Percentiles rank a stretch among this genome's conserved stretches.
Conservation (phyloP, 306 rosid genomes). For the Betula pendula region DNA sequence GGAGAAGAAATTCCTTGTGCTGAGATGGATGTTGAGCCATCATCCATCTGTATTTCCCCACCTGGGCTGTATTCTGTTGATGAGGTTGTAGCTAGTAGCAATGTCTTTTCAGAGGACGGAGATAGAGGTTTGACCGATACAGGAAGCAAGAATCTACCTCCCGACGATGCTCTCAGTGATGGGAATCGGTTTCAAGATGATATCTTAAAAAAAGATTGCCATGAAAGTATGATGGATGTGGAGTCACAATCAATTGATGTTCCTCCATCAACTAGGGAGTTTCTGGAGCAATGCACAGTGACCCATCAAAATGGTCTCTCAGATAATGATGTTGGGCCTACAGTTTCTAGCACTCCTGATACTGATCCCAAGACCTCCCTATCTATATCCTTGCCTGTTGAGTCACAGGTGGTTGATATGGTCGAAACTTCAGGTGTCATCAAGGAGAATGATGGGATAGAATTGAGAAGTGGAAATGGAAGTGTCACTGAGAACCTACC, state of each 20-base stretch:
- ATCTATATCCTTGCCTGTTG: conserved; percentile 23
- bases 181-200: conserved; percentile 25
- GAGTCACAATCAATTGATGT: conserved; percentile 34
- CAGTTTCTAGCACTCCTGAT: conserved; percentile 19
- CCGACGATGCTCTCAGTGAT: conserved; percentile 28
- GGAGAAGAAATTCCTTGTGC: conserved; percentile 39
- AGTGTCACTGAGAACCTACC: no score
- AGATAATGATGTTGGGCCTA: conserved; percentile 22
- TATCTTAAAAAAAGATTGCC: conserved; percentile 21
- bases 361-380: conserved; percentile 19
- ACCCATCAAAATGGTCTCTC: conserved; percentile 29
- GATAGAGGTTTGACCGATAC: conserved; percentile 21
- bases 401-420: conserved; percentile 26
- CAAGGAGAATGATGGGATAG: conserved; percentile 25
- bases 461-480: conserved; percentile 18
- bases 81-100: conserved; percentile 43
- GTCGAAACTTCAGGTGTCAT: conserved; percentile 27
- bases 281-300: conserved; percentile 38
- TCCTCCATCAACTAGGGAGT: conserved; percentile 32
- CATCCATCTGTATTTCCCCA: conserved; percentile 54
- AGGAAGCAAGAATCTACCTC: conserved; percentile 36
- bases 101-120: conserved; percentile 19
- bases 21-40: conserved; percentile 65
- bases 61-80: conserved; percentile 49
- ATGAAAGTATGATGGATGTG: conserved; percentile 37